phyloP scores from a whole-genome alignment of 495 filamentous ascomycete species.

The Podospora fimiseda region DNA sequence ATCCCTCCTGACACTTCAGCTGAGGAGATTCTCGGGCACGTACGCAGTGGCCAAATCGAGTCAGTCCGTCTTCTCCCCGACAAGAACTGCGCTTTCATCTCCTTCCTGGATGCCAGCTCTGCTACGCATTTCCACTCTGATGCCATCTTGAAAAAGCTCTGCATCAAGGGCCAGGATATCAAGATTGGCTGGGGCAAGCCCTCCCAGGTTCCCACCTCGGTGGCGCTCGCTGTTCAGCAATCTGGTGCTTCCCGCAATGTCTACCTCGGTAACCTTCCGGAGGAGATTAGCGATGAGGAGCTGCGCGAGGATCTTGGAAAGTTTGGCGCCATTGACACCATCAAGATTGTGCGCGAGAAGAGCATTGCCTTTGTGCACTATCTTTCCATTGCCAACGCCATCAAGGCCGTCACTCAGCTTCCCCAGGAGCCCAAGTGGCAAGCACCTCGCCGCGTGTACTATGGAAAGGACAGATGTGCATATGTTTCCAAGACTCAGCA shows the following conservation, averaged over 20 bases:
- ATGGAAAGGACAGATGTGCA: conserved; percentile 95
- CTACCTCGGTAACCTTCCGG: conserved; percentile 88
- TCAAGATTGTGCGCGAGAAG: conserved; percentile 98
- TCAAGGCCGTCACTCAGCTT: conserved; percentile 96
- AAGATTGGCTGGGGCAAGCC: conserved; percentile 99
- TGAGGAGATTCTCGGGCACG: conserved; percentile 95
- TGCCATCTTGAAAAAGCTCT: conserved; percentile 97
- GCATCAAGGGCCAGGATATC: conserved; percentile 96
- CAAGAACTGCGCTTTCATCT: conserved; percentile 99
- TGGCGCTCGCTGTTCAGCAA: conserved; percentile 92
- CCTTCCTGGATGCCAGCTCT: conserved; percentile 92
- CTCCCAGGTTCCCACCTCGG: conserved; percentile 94
- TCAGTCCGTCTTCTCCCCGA: conserved; percentile 92
- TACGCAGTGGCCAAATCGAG: conserved; percentile 96
- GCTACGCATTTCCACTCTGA: conserved; percentile 99
- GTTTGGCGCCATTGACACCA: conserved; percentile 92
- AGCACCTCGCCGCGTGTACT: conserved; percentile 89
- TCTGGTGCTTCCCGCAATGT: conserved; percentile 97
- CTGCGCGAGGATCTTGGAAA: conserved; percentile 92
- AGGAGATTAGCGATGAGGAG: conserved; percentile 86
- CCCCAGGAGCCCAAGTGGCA: conserved; percentile 98
- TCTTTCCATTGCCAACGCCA: conserved; percentile 93
- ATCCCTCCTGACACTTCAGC: conserved; percentile 97
- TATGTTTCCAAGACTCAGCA: conserved; percentile 99
- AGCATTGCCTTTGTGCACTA: conserved; percentile 98